Evolutionary conservation across 306 rosid species (phyloP).

Genomic region (Quillaja saponaria): DNA sequence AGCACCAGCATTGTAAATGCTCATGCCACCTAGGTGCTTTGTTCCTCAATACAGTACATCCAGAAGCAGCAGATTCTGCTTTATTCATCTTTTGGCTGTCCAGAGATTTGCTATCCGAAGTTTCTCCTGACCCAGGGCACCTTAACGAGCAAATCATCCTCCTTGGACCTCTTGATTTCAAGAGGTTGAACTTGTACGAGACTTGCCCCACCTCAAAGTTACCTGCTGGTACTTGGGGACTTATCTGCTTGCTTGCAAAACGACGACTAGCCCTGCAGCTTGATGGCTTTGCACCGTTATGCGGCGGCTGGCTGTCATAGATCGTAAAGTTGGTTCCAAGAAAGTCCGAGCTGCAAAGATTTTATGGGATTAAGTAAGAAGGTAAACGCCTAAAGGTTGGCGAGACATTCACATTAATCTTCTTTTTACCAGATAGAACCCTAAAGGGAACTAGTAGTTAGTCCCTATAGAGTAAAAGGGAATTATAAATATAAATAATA

Average conservation of each 20-base stretch:
- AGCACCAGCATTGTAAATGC: constrained; percentile 96
- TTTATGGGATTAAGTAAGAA: constrained; percentile 23
- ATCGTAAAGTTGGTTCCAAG: constrained; percentile 93
- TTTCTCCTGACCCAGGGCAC: constrained; percentile 54
- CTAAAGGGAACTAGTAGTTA: background rate
- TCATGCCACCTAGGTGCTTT: constrained; percentile 99
- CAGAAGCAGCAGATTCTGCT: constrained; percentile 42
- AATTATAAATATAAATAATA: too few species aligned
- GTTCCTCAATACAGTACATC: constrained; percentile 64
- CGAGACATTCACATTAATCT: background rate
- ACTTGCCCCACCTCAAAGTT: constrained; percentile 91
- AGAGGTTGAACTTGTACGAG: constrained; percentile 86
- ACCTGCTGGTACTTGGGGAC: constrained; percentile 95
- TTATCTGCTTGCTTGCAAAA: constrained; percentile 92
- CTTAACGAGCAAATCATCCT: constrained; percentile 81
- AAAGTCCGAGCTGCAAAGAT: constrained; percentile 82
- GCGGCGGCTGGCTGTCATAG: constrained; percentile 87
- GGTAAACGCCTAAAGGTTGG: constrained; percentile 8
- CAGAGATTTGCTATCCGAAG: constrained; percentile 29
- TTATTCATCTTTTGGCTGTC: constrained; percentile 37
- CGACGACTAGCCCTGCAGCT: constrained; percentile 78
- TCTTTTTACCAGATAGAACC: constrained; percentile 3
- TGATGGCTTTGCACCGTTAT: constrained; percentile 88
- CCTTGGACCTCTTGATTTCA: constrained; percentile 98
- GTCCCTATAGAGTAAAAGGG: too few species aligned